Evolutionary conservation across 768 basidiomycete species (phyloP).

Genomic region (Roridomyces roridus): DNA sequence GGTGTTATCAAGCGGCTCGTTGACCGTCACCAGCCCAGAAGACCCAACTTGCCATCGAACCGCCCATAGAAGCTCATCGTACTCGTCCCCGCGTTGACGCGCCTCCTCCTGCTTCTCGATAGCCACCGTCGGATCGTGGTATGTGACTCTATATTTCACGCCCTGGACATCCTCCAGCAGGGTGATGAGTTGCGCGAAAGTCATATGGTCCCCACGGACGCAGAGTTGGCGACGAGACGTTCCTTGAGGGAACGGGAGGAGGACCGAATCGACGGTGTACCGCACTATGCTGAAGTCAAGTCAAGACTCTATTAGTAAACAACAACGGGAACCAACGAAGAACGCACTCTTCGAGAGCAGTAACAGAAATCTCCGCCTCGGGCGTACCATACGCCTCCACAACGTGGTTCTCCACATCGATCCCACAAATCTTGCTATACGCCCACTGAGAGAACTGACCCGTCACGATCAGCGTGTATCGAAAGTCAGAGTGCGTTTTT

Average conservation of each 20-base stretch:
- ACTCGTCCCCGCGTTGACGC: slow-evolving; percentile 5
- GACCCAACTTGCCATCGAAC: neutral
- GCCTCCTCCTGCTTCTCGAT: slow-evolving; percentile 6
- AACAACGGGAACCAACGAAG: neutral
- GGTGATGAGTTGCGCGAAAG: neutral
- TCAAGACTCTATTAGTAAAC: neutral
- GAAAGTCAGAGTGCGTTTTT: neutral
- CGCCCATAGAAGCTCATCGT: slow-evolving; percentile 5
- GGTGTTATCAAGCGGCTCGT: slow-evolving; percentile 4
- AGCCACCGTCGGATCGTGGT: slow-evolving; percentile 1
- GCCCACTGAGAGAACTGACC: slow-evolving; percentile 9
- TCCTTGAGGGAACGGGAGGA: slow-evolving; percentile 4
- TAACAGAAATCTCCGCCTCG: slow-evolving; percentile 7
- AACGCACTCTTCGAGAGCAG: slow-evolving; percentile 1
- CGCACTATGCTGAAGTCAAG: neutral
- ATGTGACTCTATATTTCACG: slow-evolving; percentile 1
- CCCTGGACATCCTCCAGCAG: slow-evolving; percentile 11
- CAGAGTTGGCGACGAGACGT: neutral
- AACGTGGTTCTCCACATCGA: neutral
- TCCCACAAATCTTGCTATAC: neutral
- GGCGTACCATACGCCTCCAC: slow-evolving; percentile 2
- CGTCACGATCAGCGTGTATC: slow-evolving; percentile 8
- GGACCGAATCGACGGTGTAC: slow-evolving; percentile 12
- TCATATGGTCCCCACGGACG: slow-evolving; percentile 7
- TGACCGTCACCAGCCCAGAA: neutral